phyloP scores from a whole-genome alignment of 305 asterid species.

The Fraxinus platypoda region DNA sequence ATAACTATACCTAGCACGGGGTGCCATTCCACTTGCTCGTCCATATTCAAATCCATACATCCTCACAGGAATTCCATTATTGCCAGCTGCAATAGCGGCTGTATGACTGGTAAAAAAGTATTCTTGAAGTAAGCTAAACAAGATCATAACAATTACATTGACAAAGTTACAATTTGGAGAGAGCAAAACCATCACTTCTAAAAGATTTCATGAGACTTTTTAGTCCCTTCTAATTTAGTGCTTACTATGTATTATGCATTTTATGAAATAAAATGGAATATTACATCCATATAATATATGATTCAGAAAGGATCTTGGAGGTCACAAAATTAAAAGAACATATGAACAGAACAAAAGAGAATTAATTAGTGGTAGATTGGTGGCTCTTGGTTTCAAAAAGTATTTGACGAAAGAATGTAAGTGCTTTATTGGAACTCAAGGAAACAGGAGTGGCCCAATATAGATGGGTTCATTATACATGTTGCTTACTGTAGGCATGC shows the following conservation, averaged over 20 bases:
- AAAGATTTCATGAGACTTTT: neutral
- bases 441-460: neutral
- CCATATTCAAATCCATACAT: constrained; percentile 96
- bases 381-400: neutral
- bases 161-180: neutral
- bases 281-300: neutral
- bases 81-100: constrained; percentile 98
- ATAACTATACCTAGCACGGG: constrained; percentile 82
- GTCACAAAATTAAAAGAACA: neutral
- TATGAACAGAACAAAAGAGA: neutral
- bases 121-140: constrained; percentile 15
- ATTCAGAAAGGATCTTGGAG: neutral
- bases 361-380: neutral
- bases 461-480: neutral
- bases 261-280: neutral
- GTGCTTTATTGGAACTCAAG: neutral
- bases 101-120: constrained; percentile 68
- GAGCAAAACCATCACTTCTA: neutral
- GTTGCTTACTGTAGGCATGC: neutral
- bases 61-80: constrained; percentile 93
- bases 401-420: neutral
- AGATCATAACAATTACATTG: constrained; percentile 1
- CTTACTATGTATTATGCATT: neutral
- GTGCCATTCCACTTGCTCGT: constrained; percentile 99
- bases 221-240: neutral